phyloP scores from a whole-genome alignment of 495 filamentous ascomycete species.

The Annulohypoxylon nitens region DNA sequence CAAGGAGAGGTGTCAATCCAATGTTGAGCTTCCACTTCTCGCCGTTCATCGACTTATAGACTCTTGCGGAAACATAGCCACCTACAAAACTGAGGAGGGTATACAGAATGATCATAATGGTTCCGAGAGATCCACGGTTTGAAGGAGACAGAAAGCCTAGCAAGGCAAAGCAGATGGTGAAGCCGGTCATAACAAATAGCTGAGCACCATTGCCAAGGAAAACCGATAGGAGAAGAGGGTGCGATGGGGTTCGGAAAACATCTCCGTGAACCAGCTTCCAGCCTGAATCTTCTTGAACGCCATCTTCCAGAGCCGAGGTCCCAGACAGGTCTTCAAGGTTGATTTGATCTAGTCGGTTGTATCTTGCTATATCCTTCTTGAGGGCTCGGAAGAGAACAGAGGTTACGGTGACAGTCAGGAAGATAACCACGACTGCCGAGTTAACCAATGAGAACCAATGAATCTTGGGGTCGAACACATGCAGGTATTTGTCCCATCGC shows the following conservation, averaged over 20 bases:
- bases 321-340: constrained; percentile 86
- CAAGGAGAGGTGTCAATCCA: constrained; percentile 82
- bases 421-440: constrained; percentile 91
- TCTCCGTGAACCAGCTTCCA: constrained; percentile 99
- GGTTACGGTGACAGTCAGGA: constrained; percentile 89
- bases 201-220: constrained; percentile 95
- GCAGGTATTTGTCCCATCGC: constrained; percentile 96
- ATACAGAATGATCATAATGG: constrained; percentile 91
- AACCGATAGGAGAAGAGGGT: constrained; percentile 85
- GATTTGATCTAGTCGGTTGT: constrained; percentile 91
- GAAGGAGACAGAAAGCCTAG: constrained; percentile 95
- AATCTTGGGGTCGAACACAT: constrained; percentile 95
- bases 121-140: constrained; percentile 92
- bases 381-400: constrained; percentile 89
- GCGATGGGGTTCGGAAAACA: constrained; percentile 89
- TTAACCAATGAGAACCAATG: constrained; percentile 99
- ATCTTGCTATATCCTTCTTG: constrained; percentile 93
- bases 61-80: constrained; percentile 87
- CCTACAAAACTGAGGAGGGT: constrained; percentile 93
- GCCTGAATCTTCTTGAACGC: constrained; percentile 95
- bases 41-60: constrained; percentile 92
- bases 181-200: constrained; percentile 96
- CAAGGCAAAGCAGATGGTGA: constrained; percentile 92
- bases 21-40: constrained; percentile 96
- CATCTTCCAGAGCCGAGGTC: constrained; percentile 84